phyloP scores from a whole-genome alignment of 176 grass and related monocot genomes.

The Juncus inflexus region DNA sequence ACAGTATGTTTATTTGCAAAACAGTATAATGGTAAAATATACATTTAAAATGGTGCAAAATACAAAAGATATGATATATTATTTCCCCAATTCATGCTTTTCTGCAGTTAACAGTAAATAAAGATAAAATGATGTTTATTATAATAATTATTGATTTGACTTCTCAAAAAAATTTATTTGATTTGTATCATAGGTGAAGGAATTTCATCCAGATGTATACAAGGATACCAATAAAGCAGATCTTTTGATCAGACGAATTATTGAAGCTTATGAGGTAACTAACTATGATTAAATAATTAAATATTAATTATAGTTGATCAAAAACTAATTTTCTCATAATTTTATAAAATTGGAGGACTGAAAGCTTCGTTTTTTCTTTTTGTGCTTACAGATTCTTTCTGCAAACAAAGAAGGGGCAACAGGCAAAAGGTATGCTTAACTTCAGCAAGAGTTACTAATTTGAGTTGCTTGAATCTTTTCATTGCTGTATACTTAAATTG shows the following conservation, averaged over 20 bases:
- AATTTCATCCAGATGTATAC: constrained; percentile 47
- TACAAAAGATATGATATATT: no score
- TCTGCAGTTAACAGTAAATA: no score
- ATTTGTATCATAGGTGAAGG: constrained; percentile 36
- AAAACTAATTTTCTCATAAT: neutral
- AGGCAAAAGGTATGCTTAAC: constrained; percentile 17
- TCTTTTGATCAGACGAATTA: constrained; percentile 37
- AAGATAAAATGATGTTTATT: no score
- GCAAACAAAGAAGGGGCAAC: constrained; percentile 13
- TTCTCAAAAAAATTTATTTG: neutral
- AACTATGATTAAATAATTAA: neutral
- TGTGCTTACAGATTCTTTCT: constrained; percentile 19
- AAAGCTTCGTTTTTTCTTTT: constrained; percentile 4
- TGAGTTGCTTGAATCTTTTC: constrained; percentile 8
- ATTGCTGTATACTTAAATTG: neutral
- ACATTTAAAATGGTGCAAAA: no score
- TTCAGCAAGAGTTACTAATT: constrained; percentile 10
- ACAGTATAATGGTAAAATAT: no score
- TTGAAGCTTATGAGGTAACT: constrained; percentile 38
- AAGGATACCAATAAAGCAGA: constrained; percentile 35
- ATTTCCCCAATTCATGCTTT: no score
- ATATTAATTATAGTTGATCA: neutral
- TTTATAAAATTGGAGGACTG: neutral
- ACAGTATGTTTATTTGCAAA: no score
- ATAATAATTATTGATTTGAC: no score